A percentile compares a stretch with the other conserved stretches of the same genome.
These are phyloP conservation scores for Rutstroemia sp. DNA, from an alignment of 2,329 filamentous ascomycete genomes.

Conservation along the genomic window DNA sequence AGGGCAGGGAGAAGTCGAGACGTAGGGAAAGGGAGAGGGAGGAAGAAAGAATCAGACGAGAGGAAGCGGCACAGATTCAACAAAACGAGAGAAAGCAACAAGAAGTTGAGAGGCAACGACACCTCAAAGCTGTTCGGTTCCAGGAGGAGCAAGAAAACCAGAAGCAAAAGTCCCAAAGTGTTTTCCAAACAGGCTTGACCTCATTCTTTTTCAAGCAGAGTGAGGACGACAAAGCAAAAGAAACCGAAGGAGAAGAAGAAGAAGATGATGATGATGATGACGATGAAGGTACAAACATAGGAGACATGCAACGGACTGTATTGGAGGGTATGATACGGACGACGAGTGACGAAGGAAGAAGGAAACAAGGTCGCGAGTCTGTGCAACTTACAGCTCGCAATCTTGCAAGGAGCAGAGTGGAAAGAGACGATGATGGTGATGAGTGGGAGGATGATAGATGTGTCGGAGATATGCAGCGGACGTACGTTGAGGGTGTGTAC, in stretches of 20 bases:
- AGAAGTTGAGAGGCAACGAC: neutral
- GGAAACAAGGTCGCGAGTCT: neutral
- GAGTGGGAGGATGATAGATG: neutral
- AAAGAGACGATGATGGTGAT: neutral
- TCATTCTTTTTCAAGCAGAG: no score
- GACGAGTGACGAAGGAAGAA: neutral
- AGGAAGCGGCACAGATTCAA: neutral
- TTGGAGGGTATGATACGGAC: neutral
- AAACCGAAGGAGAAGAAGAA: no score
- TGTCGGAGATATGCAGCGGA: slow-evolving; percentile 10
- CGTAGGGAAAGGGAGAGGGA: neutral
- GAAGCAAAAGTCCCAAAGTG: neutral
- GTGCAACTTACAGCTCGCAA: neutral
- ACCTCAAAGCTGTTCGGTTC: neutral
- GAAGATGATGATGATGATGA: neutral
- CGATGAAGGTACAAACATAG: neutral
- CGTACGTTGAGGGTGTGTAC: slow-evolving; percentile 1
- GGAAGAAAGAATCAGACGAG: neutral
- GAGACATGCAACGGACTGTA: neutral
- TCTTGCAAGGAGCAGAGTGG: neutral
- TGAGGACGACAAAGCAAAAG: no score
- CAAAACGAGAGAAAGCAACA: neutral
- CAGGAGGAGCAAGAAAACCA: neutral
- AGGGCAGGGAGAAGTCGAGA: neutral
- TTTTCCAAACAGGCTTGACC: no score